Conservation (phyloP, 148 eudicot species). For the Rhododendron molle region DNA sequence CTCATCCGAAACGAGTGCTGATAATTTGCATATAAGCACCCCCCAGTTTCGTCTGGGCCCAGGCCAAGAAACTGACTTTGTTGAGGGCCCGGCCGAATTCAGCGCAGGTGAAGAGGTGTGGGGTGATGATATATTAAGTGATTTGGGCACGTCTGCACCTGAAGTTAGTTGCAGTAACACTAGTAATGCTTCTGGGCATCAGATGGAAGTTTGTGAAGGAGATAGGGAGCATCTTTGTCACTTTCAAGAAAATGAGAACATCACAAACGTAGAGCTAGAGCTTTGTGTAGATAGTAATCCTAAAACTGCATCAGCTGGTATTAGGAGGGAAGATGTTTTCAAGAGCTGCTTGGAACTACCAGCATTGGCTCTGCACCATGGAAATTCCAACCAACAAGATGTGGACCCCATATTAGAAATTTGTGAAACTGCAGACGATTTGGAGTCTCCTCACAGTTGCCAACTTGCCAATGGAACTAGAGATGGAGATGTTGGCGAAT, state of each 20-base stretch:
- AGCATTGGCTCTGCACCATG: constrained; percentile 28
- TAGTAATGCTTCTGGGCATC: constrained; percentile 13
- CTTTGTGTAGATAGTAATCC: constrained; percentile 16
- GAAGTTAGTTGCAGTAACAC: constrained; percentile 16
- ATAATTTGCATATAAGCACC: constrained; percentile 49
- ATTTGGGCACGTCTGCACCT: constrained; percentile 32
- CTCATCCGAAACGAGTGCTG: constrained; percentile 52
- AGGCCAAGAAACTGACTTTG: constrained; percentile 52
- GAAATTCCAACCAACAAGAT: constrained; percentile 20
- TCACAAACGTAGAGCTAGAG: constrained; percentile 18
- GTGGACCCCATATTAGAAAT: constrained; percentile 21
- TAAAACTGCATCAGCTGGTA: constrained; percentile 28
- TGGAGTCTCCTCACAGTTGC: constrained; percentile 22
- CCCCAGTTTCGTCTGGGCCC: constrained; percentile 88
- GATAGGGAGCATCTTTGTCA: constrained; percentile 20
- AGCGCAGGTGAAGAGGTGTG: constrained; percentile 38
- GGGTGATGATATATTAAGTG: constrained; percentile 46
- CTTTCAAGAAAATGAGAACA: constrained; percentile 29
- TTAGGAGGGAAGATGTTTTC: constrained; percentile 43
- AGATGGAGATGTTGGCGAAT: constrained; percentile 20
- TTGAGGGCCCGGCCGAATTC: constrained; percentile 42
- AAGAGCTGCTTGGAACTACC: constrained; percentile 58
- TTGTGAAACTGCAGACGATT: constrained; percentile 22
- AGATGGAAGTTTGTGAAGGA: constrained; percentile 14
- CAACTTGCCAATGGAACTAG: constrained; percentile 21